phyloP scores from a whole-genome alignment of 2,329 filamentous ascomycete genomes.

The Cytospora schulzeri region DNA sequence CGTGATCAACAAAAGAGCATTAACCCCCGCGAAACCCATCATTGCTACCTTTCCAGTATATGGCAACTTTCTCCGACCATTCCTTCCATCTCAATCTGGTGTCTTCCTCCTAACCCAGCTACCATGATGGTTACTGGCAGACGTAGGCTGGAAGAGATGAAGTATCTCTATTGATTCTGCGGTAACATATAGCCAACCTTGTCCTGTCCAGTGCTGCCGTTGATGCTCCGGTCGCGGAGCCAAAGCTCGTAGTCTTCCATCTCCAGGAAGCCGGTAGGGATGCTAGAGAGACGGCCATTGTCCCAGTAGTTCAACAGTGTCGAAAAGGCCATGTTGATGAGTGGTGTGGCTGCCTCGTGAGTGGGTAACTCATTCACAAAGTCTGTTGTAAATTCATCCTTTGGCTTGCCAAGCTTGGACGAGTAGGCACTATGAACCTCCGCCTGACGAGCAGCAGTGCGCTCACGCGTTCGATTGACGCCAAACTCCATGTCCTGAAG shows the following conservation, averaged over 20 bases:
- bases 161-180: background rate
- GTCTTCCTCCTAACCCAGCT: background rate
- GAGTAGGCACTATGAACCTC: conserved; percentile 12
- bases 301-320: conserved; percentile 35
- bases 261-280: conserved; percentile 4
- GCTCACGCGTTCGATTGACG: conserved; percentile 12
- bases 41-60: background rate
- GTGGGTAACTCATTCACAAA: conserved; percentile 43
- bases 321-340: conserved; percentile 46
- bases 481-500: conserved; percentile 44
- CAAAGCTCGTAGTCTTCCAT: conserved; percentile 9
- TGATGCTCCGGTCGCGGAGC: background rate
- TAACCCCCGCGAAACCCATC: background rate
- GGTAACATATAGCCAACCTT: background rate
- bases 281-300: conserved; percentile 9
- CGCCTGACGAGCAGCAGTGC: conserved; percentile 22
- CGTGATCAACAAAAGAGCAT: conserved; percentile 7
- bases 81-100: background rate
- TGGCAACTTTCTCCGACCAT: background rate
- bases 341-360: conserved; percentile 43
- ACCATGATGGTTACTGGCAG: background rate
- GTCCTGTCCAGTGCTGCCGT: background rate
- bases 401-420: conserved; percentile 31
- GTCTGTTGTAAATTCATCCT: conserved; percentile 32
- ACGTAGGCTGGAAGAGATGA: background rate